Base-by-base conservation (phyloP, 2,329 filamentous ascomycete species). In the Aciculosporium take region DNA sequence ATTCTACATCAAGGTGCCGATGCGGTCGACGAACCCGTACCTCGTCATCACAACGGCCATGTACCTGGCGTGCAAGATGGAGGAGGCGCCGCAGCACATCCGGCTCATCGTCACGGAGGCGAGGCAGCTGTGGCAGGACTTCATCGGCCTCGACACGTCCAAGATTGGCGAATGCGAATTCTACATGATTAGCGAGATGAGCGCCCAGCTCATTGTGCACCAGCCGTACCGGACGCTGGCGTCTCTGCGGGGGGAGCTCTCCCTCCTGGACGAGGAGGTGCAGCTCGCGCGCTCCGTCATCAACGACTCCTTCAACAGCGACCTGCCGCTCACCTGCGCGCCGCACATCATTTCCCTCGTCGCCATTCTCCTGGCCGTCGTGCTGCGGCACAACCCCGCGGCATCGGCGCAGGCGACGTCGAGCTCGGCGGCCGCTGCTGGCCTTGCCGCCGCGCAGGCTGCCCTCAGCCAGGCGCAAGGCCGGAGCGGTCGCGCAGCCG, bases 61-160 rank as follows among this genome's bases (percentile, higher is more conserved):
- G 46, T 98, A 98, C 59, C 69, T 98, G 28, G 88, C 91, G 17
- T 94, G 87, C 66, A 98, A 98, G 64, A 94, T 94, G 77, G 91
- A 98, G 60, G 91, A 98, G 61, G 88, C 81, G 39, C 91, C 91
- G 3, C 89, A 96, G 59, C 91, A 98, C 59, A 96, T 98, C 53
- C 77, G 91, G 24, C 74, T 94, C 48, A 81, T 98, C 44, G 80
- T 91, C 9, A 81, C 78, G 36, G 91, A 98, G 60, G 86, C 88
- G 3, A 79, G 86, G 27, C 76, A 81, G 44, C 71, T 93, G 45
- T 94, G 86, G 85, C 80, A 84, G 53, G 84, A 88, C 48, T 74
- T 82, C 45, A 76, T 84, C 50, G 69, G 74, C 31, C 74, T 79
- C 44, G 87, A 94, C 59, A 82, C 84, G 7, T 79, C 83, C 42